Base-by-base conservation (phyloP, 331 rosid genomes). In the Malus hybrid region DNA sequence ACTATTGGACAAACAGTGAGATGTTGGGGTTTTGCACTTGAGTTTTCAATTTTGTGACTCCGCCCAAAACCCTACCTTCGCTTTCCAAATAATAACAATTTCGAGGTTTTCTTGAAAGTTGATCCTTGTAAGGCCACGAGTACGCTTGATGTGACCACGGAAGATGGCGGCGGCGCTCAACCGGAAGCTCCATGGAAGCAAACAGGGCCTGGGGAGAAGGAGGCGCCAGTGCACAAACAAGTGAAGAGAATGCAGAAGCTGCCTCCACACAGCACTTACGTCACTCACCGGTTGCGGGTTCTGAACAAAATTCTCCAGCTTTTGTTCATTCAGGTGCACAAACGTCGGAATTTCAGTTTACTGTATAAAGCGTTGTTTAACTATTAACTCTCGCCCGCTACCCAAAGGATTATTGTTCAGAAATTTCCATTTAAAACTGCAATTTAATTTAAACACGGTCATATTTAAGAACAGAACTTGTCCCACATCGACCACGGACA, bases 221-320 rank as follows among this genome's bases (percentile, higher is more conserved):
- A 71, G 81, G 86, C 82, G 6, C 69, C 89, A 19, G 91, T 93
- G 36, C 82, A 83, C 65, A 87, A 87, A n/a, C 93, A 91, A 76
- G 73, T 86, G 69, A 80, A 66, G 71, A 85, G 91, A 83, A 86
- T 88, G 87, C 77, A 70, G 75, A 74, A 65, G 68, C 84, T 93
- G 64, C 97, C 97, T 48, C 71, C 82, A 24, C 81, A 71, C 70
- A 91, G 98, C 77, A 7, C 80, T 19, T 91, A 93, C 69, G 96
- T 78, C 67, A 15, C 80, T 36, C 98, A 91, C 73, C 94, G 97
- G 22, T 52, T 87, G 67, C 88, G 86, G 86, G 93, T 93, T 81
- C 96, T 93, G 36, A 86, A 86, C 82, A 93, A 88, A 81, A 82
- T 90, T 80, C 81, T 90, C 83, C 90, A 90, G 75, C 96, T 93